Base-by-base conservation (phyloP, 768 basidiomycete genomes). In the Trametes cubensis region DNA sequence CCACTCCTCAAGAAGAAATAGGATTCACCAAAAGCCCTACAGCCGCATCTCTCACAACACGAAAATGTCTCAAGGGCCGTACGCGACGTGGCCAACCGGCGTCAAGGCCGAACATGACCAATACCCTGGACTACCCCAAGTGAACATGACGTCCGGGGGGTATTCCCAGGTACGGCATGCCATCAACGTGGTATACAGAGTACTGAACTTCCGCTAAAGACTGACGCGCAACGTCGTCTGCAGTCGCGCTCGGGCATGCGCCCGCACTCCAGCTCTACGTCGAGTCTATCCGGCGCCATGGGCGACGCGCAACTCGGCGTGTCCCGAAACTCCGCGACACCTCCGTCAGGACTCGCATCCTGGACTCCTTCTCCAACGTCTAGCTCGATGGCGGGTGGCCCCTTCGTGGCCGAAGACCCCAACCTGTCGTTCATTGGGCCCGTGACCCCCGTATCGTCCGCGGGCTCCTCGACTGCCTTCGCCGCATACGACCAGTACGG, bases 201-300 rank as follows among this genome's bases (percentile, higher is more conserved):
- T 17, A 4, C 55, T 56, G 39, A 54, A 18, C 25, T 8, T 14
- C 17, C 11, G 25, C 17, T 10, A 4, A 44, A 65, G 63, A 44
- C 42, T 26, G 58, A 60, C 38, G 46, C 54, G 41, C 63, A 64
- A 26, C 59, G 54, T 20, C 58, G 58, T 41, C n/a, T 60, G 25
- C 54, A 56, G 44, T 57, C 63, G 39, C 63, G 63, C 23, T 11
- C 58, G 17, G 63, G 63, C 3, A 60, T 60, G 58, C 58, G 58
- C 39, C 42, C 58, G 4, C 63, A 60, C 30, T 62, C 67, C 55
- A 71, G 52, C 63, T 66, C 74, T 10, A 73, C 77, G 1, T 82
- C 80, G 44, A 79, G 78, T 65, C 75, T 90, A 59, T 83, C 82
- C 26, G 86, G 85, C 60, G 87, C 88, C 25, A 83, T 90, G 73